Conservation (phyloP, 192 early-diverging fungal genomes). For the Backusella macrospora region DNA sequence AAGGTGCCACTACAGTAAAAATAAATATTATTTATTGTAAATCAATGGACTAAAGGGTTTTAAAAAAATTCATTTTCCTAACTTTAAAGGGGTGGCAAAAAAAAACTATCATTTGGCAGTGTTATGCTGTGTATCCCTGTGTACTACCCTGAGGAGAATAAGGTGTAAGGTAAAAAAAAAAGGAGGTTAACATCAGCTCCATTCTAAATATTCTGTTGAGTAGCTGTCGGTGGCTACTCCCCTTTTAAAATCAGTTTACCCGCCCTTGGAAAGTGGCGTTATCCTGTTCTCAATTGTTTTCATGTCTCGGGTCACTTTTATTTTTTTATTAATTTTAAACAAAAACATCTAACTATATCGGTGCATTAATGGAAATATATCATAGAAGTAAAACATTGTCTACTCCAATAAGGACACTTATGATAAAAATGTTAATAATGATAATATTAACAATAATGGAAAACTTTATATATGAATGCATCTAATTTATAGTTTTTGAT, state of each 20-base stretch:
- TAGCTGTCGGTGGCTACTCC: not conserved
- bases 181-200: constrained; percentile 15
- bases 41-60: not conserved
- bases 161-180: constrained; percentile 4
- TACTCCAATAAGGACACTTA: not conserved
- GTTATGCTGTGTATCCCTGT: constrained; percentile 1
- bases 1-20: not conserved
- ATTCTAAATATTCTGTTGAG: constrained; percentile 20
- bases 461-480: not conserved
- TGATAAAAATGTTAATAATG: not conserved
- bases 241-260: constrained; percentile 2
- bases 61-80: not conserved
- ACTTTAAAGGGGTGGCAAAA: constrained; percentile 20
- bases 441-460: not conserved
- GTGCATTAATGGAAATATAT: not conserved
- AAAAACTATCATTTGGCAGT: not conserved
- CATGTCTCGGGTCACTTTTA: not conserved
- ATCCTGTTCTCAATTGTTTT: not conserved
- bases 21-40: not conserved
- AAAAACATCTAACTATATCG: no score
- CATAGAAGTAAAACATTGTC: not conserved
- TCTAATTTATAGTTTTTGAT: not conserved
- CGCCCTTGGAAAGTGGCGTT: constrained; percentile 15
- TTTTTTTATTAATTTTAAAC: not conserved
- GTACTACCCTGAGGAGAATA: constrained; percentile 1